Percentiles rank a stretch among this genome's conserved stretches.
Conservation (phyloP, 495 filamentous ascomycete species). For the Thermochaetoides thermophila region DNA sequence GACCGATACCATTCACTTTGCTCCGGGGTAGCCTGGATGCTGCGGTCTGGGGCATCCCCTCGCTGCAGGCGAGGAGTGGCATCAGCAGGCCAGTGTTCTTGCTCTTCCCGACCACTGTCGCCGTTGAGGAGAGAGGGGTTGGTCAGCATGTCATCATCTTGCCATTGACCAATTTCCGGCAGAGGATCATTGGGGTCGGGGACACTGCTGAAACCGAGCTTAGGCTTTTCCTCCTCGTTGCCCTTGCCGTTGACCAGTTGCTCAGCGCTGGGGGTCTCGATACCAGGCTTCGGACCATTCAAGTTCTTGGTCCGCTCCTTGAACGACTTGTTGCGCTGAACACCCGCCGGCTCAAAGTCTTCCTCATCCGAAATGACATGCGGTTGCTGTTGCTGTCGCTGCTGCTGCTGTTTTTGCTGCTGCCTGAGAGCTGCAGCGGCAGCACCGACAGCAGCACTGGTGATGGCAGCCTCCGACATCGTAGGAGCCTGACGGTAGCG, state of each 20-base stretch:
- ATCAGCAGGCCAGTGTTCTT: constrained; percentile 26
- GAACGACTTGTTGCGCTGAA: constrained; percentile 36
- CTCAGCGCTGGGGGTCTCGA: constrained; percentile 64
- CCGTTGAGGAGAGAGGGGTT: constrained; percentile 28
- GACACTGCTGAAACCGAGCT: constrained; percentile 47
- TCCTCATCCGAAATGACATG: constrained; percentile 16
- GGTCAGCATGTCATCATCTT: constrained; percentile 39
- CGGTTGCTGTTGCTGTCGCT: too few relatives aligned
- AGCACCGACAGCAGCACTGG: constrained; percentile 34
- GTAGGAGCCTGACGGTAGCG: constrained; percentile 31
- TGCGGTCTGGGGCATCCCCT: constrained; percentile 18
- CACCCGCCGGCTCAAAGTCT: constrained; percentile 18
- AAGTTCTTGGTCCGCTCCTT: constrained; percentile 39
- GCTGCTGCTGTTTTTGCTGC: constrained; percentile 20
- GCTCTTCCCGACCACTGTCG: constrained; percentile 17
- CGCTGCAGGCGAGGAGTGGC: constrained; percentile 26
- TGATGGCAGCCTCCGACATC: constrained; percentile 35
- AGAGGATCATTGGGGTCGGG: constrained; percentile 47
- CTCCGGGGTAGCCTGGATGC: constrained; percentile 12
- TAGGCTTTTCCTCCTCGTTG: constrained; percentile 39
- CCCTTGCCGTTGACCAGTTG: constrained; percentile 42
- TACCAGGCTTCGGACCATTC: constrained; percentile 33
- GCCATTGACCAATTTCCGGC: constrained; percentile 50
- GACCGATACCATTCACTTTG: constrained; percentile 40
- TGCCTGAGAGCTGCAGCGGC: constrained; percentile 31